Evolutionary conservation across 495 filamentous ascomycete genomes (phyloP), one percentile per base, ranked within the genome.

Genomic region (Penicillium taxi): DNA sequence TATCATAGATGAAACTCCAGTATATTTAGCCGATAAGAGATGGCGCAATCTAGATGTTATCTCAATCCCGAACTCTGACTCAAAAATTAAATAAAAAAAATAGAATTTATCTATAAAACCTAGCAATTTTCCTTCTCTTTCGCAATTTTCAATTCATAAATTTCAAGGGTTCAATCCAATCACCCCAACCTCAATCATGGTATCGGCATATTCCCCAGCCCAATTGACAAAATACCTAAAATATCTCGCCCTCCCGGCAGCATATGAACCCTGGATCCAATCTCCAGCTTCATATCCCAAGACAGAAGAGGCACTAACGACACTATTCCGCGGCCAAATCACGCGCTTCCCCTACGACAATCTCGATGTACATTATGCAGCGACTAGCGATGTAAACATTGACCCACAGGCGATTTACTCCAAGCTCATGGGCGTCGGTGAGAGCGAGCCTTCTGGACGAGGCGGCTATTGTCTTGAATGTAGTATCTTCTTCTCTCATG

Each of bases 401-500:
- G 56, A 75, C 19, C 74, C 75, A 0, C 52, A 74, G 15, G 56
- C 64, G 22, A 54, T 89, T 5, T 89, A 73, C 48, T 32, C 60
- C 2, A 87, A 87, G 55, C 69, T 89, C 17, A 70, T 87, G 15
- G 58, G 44, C 0, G 11, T 30, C 1, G 50, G 58, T 13, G 33
- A 35, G 5, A 32, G 28, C 0, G 16, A 15, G 5, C 52, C 50
- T 9, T 61, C 63, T 21, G 69, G 74, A 14, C 56, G 76, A n/a
- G 86, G 86, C 3, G 83, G 84, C 0, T 86, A 87, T 46, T 89
- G 82, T 59, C 80, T 89, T 70, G 84, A 89, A 48, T 67, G 73
- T 33, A 88, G 80, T 52, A 63, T 66, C 21, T 73, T 87, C 32
- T 84, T 88, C 28, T 70, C 72, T 25, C 67, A 68, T 13, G 59